These are phyloP conservation scores for Salix suchowensis DNA, from an alignment of 345 rosid genomes.

Conservation along the genomic window DNA sequence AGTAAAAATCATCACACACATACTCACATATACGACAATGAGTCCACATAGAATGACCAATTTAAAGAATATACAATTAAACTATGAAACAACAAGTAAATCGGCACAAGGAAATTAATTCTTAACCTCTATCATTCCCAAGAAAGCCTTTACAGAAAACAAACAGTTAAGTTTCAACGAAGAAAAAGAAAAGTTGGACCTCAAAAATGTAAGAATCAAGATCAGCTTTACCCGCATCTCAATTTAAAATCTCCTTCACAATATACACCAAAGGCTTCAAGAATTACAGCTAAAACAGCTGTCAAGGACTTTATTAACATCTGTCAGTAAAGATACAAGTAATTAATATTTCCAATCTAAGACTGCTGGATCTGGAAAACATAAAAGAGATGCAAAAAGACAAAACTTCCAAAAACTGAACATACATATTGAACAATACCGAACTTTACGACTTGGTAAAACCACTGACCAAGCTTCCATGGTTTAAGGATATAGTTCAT, in stretches of 20 bases:
- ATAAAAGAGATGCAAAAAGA: background rate
- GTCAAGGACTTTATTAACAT: conserved; percentile 84
- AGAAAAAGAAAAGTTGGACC: background rate
- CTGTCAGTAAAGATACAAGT: conserved; percentile 41
- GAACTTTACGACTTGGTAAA: conserved; percentile 90
- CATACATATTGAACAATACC: conserved; percentile 99
- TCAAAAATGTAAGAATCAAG: background rate
- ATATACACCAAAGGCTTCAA: conserved; percentile 83
- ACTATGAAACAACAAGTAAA: background rate
- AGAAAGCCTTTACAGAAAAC: background rate
- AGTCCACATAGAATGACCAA: background rate
- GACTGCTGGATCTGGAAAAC: conserved; percentile 9
- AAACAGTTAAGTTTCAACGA: background rate
- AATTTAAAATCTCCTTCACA: conserved; percentile 95
- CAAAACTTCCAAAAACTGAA: conserved; percentile 22
- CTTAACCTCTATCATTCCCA: background rate
- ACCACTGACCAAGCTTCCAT: conserved; percentile 93
- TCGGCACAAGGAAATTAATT: background rate
- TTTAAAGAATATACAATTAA: background rate
- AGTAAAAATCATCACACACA: background rate
- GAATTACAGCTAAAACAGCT: conserved; percentile 79
- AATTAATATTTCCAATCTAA: conserved; percentile 10
- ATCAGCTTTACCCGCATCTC: conserved; percentile 80
- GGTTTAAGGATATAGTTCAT: conserved; percentile 72
- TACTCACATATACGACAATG: background rate